Percentiles rank a stretch among this genome's conserved stretches.
phyloP scores from a whole-genome alignment of 2,329 filamentous ascomycete species.

The Hymenoscyphus occultus region DNA sequence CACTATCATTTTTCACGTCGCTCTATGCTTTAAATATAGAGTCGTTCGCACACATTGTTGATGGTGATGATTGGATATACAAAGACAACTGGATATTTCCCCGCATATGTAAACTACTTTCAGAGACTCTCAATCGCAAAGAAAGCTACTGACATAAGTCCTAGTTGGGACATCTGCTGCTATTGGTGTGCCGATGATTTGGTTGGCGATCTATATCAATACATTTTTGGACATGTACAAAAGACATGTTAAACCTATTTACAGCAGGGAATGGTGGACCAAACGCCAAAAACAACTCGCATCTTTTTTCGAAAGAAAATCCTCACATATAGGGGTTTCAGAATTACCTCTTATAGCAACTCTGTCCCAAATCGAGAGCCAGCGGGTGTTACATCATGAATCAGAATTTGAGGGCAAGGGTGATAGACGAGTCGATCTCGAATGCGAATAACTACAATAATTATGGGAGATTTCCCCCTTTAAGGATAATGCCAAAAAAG shows the following conservation, averaged over 20 bases:
- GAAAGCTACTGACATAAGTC: neutral
- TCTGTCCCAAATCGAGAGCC: neutral
- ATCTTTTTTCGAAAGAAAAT: neutral
- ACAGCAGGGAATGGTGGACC: neutral
- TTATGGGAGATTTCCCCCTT: neutral
- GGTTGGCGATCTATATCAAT: slow-evolving; percentile 3
- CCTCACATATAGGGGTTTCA: neutral
- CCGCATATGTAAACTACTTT: neutral
- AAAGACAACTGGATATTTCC: neutral
- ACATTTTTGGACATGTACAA: neutral
- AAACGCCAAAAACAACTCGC: neutral
- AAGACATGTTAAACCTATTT: neutral
- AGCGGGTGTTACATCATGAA: neutral
- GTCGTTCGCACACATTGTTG: neutral
- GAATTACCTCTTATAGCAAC: neutral
- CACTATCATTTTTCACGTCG: neutral
- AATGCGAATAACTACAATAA: neutral
- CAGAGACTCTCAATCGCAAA: neutral
- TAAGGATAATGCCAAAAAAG: neutral
- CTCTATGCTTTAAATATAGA: slow-evolving; percentile 1
- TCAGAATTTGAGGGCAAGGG: neutral
- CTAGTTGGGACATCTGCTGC: slow-evolving; percentile 1
- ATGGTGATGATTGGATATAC: neutral
- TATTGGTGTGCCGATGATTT: neutral
- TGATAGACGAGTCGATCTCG: neutral